Conservation (phyloP, 108 stramenopile genomes). For the Conticribra guillardii region DNA sequence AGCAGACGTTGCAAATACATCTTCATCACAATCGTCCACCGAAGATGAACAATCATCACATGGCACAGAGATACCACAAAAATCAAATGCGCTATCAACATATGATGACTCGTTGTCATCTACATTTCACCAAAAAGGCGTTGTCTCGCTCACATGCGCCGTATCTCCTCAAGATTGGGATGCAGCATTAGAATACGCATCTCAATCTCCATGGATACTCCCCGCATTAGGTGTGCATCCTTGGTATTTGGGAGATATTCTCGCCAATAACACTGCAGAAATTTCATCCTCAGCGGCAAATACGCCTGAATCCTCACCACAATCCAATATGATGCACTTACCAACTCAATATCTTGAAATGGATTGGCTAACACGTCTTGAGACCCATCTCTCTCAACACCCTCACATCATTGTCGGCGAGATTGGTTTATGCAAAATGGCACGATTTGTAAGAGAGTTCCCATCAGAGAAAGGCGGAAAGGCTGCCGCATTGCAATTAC, state of each 20-base stretch:
- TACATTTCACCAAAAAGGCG: conserved; percentile 9
- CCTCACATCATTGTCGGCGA: conserved; percentile 76
- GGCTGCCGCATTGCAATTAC: conserved; percentile 62
- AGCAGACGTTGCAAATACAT: not conserved
- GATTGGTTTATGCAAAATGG: conserved; percentile 85
- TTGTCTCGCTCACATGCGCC: conserved; percentile 66
- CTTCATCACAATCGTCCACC: no score
- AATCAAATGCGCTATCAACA: no score
- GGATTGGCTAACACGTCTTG: conserved; percentile 69
- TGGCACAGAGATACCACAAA: no score
- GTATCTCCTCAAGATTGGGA: conserved; percentile 75
- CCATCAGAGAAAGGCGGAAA: conserved; percentile 61
- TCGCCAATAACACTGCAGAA: conserved; percentile 13
- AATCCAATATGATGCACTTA: no score
- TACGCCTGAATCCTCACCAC: no score
- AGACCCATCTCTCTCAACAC: conserved; percentile 60
- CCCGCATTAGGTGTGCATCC: conserved; percentile 83
- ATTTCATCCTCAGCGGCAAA: no score
- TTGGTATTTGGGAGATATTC: conserved; percentile 69
- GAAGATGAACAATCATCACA: not conserved
- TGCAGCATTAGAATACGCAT: conserved; percentile 60
- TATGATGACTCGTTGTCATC: no score
- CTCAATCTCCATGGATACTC: conserved; percentile 45
- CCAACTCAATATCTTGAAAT: conserved; percentile 35
- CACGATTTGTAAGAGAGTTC: conserved; percentile 68